Conservation (phyloP, 495 filamentous ascomycete species). For the Penicillium arizonense region DNA sequence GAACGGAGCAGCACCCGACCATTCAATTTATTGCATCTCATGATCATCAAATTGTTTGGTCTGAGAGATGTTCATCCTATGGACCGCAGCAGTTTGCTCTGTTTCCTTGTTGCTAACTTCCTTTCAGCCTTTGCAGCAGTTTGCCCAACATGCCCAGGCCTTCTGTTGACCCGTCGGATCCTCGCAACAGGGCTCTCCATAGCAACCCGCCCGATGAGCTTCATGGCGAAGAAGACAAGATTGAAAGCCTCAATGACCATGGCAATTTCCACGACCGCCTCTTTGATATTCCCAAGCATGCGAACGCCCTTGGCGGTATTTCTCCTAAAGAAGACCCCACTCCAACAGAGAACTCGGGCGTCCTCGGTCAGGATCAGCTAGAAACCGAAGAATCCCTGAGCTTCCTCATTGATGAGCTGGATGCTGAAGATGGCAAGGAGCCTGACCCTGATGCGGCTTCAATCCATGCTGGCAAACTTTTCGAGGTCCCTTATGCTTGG, state of each 20-base stretch:
- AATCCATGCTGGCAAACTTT: slow-evolving; percentile 28
- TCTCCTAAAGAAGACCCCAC: not conserved
- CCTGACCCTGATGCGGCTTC: slow-evolving; percentile 53
- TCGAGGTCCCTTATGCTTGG: slow-evolving; percentile 61
- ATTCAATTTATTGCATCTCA: too few species aligned
- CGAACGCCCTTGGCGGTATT: not conserved
- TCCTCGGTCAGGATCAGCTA: not conserved
- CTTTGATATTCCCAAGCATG: too few species aligned
- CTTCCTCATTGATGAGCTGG: slow-evolving; percentile 77
- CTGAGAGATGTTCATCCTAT: not conserved
- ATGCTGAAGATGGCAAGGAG: slow-evolving; percentile 71
- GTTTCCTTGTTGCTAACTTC: not conserved
- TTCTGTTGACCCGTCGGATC: not conserved
- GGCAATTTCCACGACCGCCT: too few species aligned
- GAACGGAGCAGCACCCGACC: too few species aligned
- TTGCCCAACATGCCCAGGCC: not conserved
- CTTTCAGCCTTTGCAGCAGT: not conserved
- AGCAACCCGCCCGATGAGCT: not conserved
- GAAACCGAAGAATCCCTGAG: slow-evolving; percentile 67
- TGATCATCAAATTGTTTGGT: too few species aligned
- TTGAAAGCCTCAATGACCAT: too few species aligned
- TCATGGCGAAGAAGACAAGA: too few species aligned
- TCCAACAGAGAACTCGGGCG: not conserved
- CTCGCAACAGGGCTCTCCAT: not conserved
- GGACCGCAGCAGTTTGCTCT: not conserved